Conservation (phyloP, 805 yeast genomes). For the Candida nonsorbophila region DNA sequence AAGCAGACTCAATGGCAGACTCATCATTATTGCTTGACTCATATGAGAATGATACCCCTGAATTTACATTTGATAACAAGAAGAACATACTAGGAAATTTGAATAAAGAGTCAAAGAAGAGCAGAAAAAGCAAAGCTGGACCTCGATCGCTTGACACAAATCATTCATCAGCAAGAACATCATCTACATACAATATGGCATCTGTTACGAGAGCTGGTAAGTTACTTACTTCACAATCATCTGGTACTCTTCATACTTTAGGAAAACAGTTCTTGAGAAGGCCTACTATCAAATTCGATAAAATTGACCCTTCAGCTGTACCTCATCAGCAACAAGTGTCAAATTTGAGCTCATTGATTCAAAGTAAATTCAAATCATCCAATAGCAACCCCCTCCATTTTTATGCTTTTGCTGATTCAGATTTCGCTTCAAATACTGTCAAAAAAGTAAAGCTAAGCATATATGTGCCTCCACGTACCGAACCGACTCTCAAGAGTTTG, state of each 20-base stretch:
- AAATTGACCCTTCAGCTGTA: constrained; percentile 9
- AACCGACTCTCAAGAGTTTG: constrained; percentile 19
- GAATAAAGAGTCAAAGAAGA: background rate
- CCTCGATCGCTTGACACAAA: too few relatives aligned
- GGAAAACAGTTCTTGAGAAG: constrained; percentile 1
- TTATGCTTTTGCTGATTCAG: constrained; percentile 23
- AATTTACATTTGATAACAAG: constrained; percentile 4
- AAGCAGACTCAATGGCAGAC: constrained; percentile 30
- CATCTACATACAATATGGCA: too few relatives aligned
- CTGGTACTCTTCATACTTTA: background rate
- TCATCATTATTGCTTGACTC: constrained; percentile 21
- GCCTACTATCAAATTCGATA: constrained; percentile 16
- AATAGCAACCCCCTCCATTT: constrained; percentile 41
- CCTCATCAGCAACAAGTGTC: constrained; percentile 16
- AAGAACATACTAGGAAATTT: constrained; percentile 5
- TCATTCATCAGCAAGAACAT: too few relatives aligned
- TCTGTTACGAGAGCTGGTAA: background rate
- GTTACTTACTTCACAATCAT: constrained; percentile 1
- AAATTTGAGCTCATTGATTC: constrained; percentile 40
- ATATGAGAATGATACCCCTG: constrained; percentile 9
- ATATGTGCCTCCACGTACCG: constrained; percentile 28
- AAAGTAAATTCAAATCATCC: constrained; percentile 25
- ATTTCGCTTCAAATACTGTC: constrained; percentile 1
- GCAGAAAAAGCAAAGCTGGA: background rate
- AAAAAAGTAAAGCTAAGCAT: constrained; percentile 13